A percentile compares a stretch with the other conserved stretches of the same genome.
phyloP scores from a whole-genome alignment of 495 filamentous ascomycete genomes.

The Aspergillus panamensis region DNA sequence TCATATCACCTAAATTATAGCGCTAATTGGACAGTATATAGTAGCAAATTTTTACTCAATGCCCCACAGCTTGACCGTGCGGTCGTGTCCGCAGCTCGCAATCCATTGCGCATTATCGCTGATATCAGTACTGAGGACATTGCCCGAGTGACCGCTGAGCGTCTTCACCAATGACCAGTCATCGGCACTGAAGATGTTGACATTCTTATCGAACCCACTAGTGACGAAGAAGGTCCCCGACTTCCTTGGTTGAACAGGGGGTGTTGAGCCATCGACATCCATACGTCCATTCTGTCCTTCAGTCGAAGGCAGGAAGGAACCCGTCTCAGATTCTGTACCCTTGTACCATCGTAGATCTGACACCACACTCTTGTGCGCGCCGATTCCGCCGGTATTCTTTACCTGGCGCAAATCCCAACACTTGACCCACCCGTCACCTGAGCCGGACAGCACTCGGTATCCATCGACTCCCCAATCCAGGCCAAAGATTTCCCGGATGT shows the following conservation, averaged over 20 bases:
- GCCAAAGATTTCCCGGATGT: conserved; percentile 89
- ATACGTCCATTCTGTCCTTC: conserved; percentile 58
- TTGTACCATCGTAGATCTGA: conserved; percentile 94
- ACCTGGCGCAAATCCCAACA: conserved; percentile 96
- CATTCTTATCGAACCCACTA: conserved; percentile 89
- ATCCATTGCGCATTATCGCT: conserved; percentile 86
- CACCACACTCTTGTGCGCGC: conserved; percentile 87
- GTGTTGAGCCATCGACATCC: conserved; percentile 49
- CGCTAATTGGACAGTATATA: neutral
- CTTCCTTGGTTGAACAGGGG: conserved; percentile 50
- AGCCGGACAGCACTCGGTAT: conserved; percentile 80
- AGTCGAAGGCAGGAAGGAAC: conserved; percentile 53
- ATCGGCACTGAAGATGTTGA: conserved; percentile 93
- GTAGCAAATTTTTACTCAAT: conserved; percentile 61
- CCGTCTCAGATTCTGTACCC: conserved; percentile 62
- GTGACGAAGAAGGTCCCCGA: conserved; percentile 87
- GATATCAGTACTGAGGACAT: conserved; percentile 85
- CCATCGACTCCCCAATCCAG: conserved; percentile 92
- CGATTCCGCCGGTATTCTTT: conserved; percentile 73
- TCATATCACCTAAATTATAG: neutral
- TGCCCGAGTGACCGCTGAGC: conserved; percentile 84
- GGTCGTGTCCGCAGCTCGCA: conserved; percentile 86
- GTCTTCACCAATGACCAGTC: conserved; percentile 91
- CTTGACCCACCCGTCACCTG: conserved; percentile 94
- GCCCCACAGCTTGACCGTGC: conserved; percentile 95